Percentiles rank a stretch among this genome's conserved stretches.
Conservation (phyloP, 2,329 filamentous ascomycete genomes). For the Exophiala aquamarina region DNA sequence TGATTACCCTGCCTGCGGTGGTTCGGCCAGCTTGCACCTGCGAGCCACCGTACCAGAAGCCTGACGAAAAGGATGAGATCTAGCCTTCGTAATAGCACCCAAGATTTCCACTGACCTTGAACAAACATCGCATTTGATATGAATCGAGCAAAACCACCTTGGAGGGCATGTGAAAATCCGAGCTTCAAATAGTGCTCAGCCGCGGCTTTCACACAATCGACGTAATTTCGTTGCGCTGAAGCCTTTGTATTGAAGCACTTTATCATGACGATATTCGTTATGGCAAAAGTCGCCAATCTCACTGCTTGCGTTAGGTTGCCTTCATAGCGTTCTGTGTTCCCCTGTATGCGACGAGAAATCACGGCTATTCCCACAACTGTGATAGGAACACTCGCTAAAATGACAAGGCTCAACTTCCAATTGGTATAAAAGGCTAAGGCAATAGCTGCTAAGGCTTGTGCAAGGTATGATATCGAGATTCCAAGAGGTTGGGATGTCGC, state of each 20-base stretch:
- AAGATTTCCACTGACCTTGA: conserved; percentile 39
- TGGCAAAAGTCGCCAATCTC: conserved; percentile 68
- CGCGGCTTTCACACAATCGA: conserved; percentile 55
- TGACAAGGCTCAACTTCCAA: conserved; percentile 80
- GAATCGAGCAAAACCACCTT: conserved; percentile 72
- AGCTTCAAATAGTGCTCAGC: conserved; percentile 66
- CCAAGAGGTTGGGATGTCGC: conserved; percentile 80
- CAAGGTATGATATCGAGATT: conserved; percentile 61
- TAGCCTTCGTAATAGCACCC: background rate
- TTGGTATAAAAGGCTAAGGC: conserved; percentile 74
- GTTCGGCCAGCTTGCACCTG: conserved; percentile 63
- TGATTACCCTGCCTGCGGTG: conserved; percentile 68
- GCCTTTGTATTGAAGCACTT: conserved; percentile 80
- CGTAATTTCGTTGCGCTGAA: conserved; percentile 68
- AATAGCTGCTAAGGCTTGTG: conserved; percentile 67
- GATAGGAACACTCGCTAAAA: conserved; percentile 71
- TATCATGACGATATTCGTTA: conserved; percentile 77
- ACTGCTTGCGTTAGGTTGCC: conserved; percentile 67
- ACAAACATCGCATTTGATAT: conserved; percentile 79
- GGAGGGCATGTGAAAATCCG: conserved; percentile 66
- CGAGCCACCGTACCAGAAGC: conserved; percentile 82
- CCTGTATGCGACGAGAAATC: conserved; percentile 61
- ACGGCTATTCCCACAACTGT: conserved; percentile 61
- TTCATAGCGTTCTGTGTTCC: conserved; percentile 69
- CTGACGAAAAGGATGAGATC: conserved; percentile 34